These are phyloP conservation scores for Leccinum sublutescens DNA, from an alignment of 768 basidiomycete genomes.

Conservation along the genomic window DNA sequence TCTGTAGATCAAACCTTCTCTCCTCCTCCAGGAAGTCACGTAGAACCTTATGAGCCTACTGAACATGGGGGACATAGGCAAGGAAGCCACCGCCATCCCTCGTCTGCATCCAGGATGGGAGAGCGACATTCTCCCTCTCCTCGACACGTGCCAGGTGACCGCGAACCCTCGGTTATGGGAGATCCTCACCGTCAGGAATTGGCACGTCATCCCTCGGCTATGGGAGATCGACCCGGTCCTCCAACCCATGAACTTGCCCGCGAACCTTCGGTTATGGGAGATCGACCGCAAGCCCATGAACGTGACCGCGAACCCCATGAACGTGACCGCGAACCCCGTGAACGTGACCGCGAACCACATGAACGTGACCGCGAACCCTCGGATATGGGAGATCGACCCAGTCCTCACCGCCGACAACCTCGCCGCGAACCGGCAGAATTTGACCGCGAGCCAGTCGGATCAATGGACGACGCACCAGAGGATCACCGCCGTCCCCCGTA, in stretches of 20 bases:
- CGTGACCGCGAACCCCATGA: neutral
- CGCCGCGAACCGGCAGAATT: neutral
- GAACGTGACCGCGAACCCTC: neutral
- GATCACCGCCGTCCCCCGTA: constrained; percentile 11
- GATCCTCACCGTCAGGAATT: neutral
- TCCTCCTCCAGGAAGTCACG: constrained; percentile 2
- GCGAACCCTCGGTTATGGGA: neutral
- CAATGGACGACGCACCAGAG: neutral
- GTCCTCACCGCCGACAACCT: neutral
- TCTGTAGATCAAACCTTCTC: constrained; percentile 18
- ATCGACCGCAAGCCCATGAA: neutral
- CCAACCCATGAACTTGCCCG: too few species aligned
- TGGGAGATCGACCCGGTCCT: neutral
- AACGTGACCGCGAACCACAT: neutral
- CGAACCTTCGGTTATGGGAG: neutral
- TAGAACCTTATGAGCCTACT: constrained; percentile 7
- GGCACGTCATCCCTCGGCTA: neutral
- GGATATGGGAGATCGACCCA: neutral
- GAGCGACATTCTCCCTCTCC: neutral
- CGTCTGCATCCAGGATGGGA: neutral
- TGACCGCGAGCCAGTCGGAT: neutral
- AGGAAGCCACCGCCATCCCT: neutral
- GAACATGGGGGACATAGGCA: neutral
- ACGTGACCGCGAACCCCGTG: neutral
- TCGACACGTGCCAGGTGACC: neutral